Conservation (phyloP, 768 basidiomycete genomes). For the Lentinula aciculospora region DNA sequence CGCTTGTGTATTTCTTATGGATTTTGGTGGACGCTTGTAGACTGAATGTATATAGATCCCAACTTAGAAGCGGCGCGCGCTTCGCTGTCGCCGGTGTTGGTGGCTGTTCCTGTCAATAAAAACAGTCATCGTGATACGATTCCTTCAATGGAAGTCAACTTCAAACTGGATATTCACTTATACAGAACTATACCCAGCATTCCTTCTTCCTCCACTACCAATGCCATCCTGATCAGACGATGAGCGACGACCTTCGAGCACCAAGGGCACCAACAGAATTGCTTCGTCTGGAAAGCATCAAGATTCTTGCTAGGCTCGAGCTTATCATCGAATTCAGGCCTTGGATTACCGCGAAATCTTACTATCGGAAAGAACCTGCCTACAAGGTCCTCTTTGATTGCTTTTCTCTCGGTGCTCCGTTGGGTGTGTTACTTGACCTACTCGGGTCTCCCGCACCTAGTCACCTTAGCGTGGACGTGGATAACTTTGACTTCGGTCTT, state of each 20-base stretch:
- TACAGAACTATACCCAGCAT: neutral
- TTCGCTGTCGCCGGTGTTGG: too few relatives aligned
- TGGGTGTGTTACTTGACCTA: constrained; percentile 29
- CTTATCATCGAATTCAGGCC: constrained; percentile 30
- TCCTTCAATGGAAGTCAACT: neutral
- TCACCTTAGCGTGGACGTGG: constrained; percentile 19
- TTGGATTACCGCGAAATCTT: constrained; percentile 26
- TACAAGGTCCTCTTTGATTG: constrained; percentile 29
- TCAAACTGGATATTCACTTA: neutral
- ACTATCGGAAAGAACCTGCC: constrained; percentile 20
- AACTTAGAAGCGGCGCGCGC: too few relatives aligned
- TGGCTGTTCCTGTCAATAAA: neutral
- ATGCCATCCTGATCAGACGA: neutral
- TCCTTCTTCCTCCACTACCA: neutral
- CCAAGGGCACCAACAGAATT: constrained; percentile 31
- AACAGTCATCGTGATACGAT: neutral
- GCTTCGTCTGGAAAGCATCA: constrained; percentile 29
- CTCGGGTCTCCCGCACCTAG: constrained; percentile 29
- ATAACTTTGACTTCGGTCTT: constrained; percentile 25
- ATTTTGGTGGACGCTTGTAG: too few relatives aligned
- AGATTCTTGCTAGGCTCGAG: constrained; percentile 29
- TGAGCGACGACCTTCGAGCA: constrained; percentile 8
- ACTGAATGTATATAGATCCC: too few relatives aligned
- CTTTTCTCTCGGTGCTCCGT: constrained; percentile 29
- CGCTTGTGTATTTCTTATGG: too few relatives aligned